Evolutionary conservation across 2,329 filamentous ascomycete species (phyloP).

Genomic region (Penicillium sp.): DNA sequence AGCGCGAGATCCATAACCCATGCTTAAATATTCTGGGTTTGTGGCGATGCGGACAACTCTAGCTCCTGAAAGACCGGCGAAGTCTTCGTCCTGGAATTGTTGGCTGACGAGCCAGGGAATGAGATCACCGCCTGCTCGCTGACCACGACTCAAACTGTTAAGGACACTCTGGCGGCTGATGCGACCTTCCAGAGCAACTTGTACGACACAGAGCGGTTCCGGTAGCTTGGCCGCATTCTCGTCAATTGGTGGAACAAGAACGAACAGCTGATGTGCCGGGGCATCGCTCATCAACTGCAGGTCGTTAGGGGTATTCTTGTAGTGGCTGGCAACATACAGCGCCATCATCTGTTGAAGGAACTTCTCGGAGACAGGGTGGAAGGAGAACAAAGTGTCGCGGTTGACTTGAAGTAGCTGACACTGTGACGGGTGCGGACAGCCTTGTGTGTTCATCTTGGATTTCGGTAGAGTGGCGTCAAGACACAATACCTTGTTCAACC

Average conservation of each 20-base stretch:
- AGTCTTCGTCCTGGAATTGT: slow-evolving; percentile 97
- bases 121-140: slow-evolving; percentile 86
- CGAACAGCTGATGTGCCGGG: slow-evolving; percentile 93
- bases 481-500: slow-evolving; percentile 93
- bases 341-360: slow-evolving; percentile 99
- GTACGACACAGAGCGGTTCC: slow-evolving; percentile 92
- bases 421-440: slow-evolving; percentile 86
- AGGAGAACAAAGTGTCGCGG: slow-evolving; percentile 96
- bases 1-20: slow-evolving; percentile 93
- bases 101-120: slow-evolving; percentile 98
- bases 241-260: slow-evolving; percentile 83
- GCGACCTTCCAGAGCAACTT: slow-evolving; percentile 90
- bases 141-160: slow-evolving; percentile 85
- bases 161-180: slow-evolving; percentile 93
- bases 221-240: slow-evolving; percentile 79
- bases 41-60: slow-evolving; percentile 93
- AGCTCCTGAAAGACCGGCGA: slow-evolving; percentile 89
- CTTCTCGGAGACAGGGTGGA: slow-evolving; percentile 94
- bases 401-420: slow-evolving; percentile 95
- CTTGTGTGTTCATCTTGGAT: slow-evolving; percentile 72
- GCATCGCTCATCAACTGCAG: slow-evolving; percentile 99
- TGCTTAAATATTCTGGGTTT: slow-evolving; percentile 87
- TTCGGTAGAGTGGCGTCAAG: slow-evolving; percentile 89
- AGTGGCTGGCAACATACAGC: slow-evolving; percentile 94
- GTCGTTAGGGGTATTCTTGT: slow-evolving; percentile 98